Conservation (phyloP, 192 early-diverging fungal genomes). For the Pilaira anomala region DNA sequence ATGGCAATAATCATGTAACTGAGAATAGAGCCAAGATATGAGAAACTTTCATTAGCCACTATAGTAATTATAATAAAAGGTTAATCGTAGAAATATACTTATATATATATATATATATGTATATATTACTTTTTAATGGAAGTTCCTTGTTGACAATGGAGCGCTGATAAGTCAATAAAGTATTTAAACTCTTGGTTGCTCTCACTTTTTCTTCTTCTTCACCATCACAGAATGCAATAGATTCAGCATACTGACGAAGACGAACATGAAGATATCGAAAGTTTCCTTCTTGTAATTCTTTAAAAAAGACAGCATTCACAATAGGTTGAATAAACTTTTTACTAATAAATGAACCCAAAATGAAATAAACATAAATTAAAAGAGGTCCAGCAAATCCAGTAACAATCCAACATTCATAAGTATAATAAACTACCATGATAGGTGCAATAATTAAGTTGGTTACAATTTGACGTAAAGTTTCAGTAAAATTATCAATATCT, state of each 20-base stretch:
- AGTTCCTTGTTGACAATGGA: constrained; percentile 56
- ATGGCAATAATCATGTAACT: constrained; percentile 80
- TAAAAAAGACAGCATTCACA: constrained; percentile 66
- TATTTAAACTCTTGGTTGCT: constrained; percentile 54
- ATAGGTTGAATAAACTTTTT: constrained; percentile 71
- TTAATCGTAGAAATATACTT: neutral
- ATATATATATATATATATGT: neutral
- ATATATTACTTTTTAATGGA: constrained; percentile 41
- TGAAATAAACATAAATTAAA: constrained; percentile 71
- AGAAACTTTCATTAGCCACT: constrained; percentile 60
- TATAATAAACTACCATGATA: constrained; percentile 75
- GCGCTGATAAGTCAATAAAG: constrained; percentile 51
- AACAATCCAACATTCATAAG: constrained; percentile 64
- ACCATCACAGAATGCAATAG: constrained; percentile 79
- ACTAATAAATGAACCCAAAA: constrained; percentile 57
- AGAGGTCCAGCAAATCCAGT: constrained; percentile 65
- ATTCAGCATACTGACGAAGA: constrained; percentile 69
- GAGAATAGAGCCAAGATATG: constrained; percentile 77
- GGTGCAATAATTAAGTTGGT: constrained; percentile 70
- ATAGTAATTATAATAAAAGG: neutral
- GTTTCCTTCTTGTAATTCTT: constrained; percentile 80
- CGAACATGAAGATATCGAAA: constrained; percentile 72
- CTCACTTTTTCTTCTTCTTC: constrained; percentile 59
- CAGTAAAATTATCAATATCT: constrained; percentile 81
- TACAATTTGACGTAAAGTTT: constrained; percentile 52